phyloP scores from a whole-genome alignment of 495 filamentous ascomycete genomes.

The Neurospora cerealis region DNA sequence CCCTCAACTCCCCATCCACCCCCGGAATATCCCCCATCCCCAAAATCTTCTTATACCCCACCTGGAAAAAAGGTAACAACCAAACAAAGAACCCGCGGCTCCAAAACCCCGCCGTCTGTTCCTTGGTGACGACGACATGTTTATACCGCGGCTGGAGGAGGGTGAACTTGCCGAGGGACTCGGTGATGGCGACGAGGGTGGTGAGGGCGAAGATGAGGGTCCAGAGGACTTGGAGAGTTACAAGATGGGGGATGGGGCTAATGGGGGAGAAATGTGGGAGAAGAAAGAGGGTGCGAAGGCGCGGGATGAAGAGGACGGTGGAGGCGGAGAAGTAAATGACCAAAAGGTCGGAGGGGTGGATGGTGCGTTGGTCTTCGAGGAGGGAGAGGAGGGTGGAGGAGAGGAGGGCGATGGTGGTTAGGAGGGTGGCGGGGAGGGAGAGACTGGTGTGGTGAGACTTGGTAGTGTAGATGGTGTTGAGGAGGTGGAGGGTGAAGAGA shows the following conservation, averaged over 20 bases:
- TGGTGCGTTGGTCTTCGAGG: constrained; percentile 26
- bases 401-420: constrained; percentile 6
- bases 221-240: background rate
- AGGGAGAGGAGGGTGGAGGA: constrained; percentile 16
- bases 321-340: constrained; percentile 24
- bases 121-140: constrained; percentile 9
- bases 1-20: constrained; percentile 11
- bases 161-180: constrained; percentile 18
- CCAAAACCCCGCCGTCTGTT: constrained; percentile 23
- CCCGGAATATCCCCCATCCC: constrained; percentile 20
- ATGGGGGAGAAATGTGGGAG: background rate
- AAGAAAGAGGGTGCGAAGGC: constrained; percentile 24
- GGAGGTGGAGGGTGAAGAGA: constrained; percentile 19
- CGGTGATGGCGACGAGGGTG: constrained; percentile 6
- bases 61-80: constrained; percentile 21
- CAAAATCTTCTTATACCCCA: constrained; percentile 19
- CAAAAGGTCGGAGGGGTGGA: constrained; percentile 23
- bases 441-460: constrained; percentile 2
- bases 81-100: constrained; percentile 23
- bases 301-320: constrained; percentile 14
- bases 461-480: constrained; percentile 13
- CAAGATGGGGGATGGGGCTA: background rate
- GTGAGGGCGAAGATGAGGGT: constrained; percentile 1
- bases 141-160: constrained; percentile 13
- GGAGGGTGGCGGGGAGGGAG: constrained; percentile 9